Evolutionary conservation across 441 rosid species (phyloP).

Genomic region (Bocquillonia castaneifolia): DNA sequence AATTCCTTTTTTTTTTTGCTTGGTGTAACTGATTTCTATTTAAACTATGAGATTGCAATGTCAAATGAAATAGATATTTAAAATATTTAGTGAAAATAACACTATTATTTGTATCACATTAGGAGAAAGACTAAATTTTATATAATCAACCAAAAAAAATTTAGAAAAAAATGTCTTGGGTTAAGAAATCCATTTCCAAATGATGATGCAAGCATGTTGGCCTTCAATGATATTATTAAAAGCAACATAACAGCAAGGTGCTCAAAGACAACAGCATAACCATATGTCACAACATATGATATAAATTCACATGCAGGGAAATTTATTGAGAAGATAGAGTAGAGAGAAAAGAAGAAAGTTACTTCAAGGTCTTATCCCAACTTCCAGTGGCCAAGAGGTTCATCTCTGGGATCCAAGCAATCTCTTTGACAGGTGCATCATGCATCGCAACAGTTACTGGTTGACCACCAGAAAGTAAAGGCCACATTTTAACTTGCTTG

Average conservation of each 20-base stretch:
- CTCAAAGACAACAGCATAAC: background rate
- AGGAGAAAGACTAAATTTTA: too few relatives aligned
- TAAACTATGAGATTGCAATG: too few relatives aligned
- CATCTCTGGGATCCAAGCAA: slow-evolving; percentile 97
- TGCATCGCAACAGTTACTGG: slow-evolving; percentile 91
- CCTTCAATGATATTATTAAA: background rate
- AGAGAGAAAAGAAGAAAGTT: slow-evolving; percentile 21
- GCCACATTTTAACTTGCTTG: slow-evolving; percentile 99
- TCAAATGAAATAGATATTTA: too few relatives aligned
- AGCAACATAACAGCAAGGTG: background rate
- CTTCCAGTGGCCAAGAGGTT: slow-evolving; percentile 80
- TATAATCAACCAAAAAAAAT: too few relatives aligned
- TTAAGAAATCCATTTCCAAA: too few relatives aligned
- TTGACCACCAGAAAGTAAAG: slow-evolving; percentile 75
- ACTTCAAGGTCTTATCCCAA: slow-evolving; percentile 95
- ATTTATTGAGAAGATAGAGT: too few relatives aligned
- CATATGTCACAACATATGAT: background rate
- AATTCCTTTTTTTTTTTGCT: too few relatives aligned
- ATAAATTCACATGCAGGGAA: background rate
- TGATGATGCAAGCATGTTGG: background rate
- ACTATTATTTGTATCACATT: too few relatives aligned
- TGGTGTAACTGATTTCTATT: too few relatives aligned
- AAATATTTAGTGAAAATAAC: too few relatives aligned
- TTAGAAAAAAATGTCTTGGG: too few relatives aligned
- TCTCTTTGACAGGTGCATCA: slow-evolving; percentile 71